Conservation (phyloP, 2,329 filamentous ascomycete genomes). For the Colletotrichum liriopes region DNA sequence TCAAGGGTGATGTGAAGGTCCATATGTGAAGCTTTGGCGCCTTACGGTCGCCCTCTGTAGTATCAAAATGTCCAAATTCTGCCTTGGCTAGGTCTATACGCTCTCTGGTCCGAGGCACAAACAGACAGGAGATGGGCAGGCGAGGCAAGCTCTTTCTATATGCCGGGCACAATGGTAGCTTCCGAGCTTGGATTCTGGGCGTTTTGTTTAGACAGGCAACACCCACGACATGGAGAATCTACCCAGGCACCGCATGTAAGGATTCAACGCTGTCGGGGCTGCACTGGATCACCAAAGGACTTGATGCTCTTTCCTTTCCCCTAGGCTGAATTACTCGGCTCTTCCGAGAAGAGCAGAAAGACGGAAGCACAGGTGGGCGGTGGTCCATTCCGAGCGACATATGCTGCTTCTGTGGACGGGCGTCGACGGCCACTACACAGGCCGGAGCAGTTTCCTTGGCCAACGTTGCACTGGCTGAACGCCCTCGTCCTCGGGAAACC, state of each 20-base stretch:
- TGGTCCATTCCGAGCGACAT: not conserved
- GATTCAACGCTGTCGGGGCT: not conserved
- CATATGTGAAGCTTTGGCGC: not conserved
- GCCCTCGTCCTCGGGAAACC: not conserved
- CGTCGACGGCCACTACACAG: not conserved
- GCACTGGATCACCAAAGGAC: too few species aligned
- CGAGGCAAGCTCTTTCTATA: not conserved
- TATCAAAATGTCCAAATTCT: not conserved
- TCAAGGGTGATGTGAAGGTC: not conserved
- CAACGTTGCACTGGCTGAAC: not conserved
- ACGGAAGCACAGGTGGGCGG: too few species aligned
- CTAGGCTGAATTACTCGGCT: too few species aligned
- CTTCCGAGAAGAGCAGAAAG: too few species aligned
- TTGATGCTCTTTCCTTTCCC: not conserved
- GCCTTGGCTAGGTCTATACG: not conserved
- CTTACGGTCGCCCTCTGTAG: not conserved
- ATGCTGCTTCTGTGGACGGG: not conserved
- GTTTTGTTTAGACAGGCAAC: too few species aligned
- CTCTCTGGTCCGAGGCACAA: not conserved
- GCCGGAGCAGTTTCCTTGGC: not conserved
- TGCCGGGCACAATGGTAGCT: too few species aligned
- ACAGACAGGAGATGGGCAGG: not conserved
- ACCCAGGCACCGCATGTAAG: not conserved
- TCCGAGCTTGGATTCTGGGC: not conserved
- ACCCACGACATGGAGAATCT: not conserved